A percentile compares a stretch with the other conserved stretches of the same genome.
phyloP scores from a whole-genome alignment of 1,139 yeast genomes.

The Scheffersomyces quercinus region DNA sequence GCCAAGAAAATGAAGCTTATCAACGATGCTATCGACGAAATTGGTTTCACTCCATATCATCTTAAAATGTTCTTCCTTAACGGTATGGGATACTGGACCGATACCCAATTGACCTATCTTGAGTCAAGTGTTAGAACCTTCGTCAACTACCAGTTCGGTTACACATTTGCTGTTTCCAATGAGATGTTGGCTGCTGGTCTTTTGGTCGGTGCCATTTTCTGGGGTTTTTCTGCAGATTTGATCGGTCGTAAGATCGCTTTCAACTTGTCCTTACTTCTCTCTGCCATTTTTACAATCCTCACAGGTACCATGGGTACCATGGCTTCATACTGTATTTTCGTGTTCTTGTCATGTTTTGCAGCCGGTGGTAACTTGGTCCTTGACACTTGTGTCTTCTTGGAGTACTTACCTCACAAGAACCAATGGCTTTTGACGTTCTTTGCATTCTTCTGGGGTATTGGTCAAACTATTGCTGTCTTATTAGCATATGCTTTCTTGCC shows the following conservation, averaged over 20 bases:
- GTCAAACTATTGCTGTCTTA: slow-evolving; percentile 57
- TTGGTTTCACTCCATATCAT: slow-evolving; percentile 39
- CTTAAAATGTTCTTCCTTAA: slow-evolving; percentile 28
- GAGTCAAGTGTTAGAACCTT: slow-evolving; percentile 33
- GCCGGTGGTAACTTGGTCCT: slow-evolving; percentile 64
- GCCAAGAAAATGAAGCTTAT: slow-evolving; percentile 28
- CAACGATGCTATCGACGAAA: slow-evolving; percentile 37
- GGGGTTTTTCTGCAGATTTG: slow-evolving; percentile 62
- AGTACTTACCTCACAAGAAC: slow-evolving; percentile 53
- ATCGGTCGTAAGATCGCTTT: slow-evolving; percentile 60
- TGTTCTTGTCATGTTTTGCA: slow-evolving; percentile 46
- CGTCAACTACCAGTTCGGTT: slow-evolving; percentile 39
- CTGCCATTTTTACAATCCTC: slow-evolving; percentile 52
- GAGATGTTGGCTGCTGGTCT: slow-evolving; percentile 33
- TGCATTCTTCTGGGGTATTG: slow-evolving; percentile 66
- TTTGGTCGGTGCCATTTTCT: slow-evolving; percentile 53
- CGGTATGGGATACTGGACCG: slow-evolving; percentile 12
- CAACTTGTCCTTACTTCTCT: slow-evolving; percentile 50
- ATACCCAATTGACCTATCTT: slow-evolving; percentile 25
- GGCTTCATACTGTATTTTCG: slow-evolving; percentile 51
- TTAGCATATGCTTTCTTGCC: slow-evolving; percentile 60
- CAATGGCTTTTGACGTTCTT: slow-evolving; percentile 56
- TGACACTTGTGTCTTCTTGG: slow-evolving; percentile 61
- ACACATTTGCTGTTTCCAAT: slow-evolving; percentile 21
- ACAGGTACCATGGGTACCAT: slow-evolving; percentile 52